Evolutionary conservation across 1,284 basidiomycete genomes (phyloP), one percentile per base, ranked within the genome.

Genomic region (Trichosporon ovoides): DNA sequence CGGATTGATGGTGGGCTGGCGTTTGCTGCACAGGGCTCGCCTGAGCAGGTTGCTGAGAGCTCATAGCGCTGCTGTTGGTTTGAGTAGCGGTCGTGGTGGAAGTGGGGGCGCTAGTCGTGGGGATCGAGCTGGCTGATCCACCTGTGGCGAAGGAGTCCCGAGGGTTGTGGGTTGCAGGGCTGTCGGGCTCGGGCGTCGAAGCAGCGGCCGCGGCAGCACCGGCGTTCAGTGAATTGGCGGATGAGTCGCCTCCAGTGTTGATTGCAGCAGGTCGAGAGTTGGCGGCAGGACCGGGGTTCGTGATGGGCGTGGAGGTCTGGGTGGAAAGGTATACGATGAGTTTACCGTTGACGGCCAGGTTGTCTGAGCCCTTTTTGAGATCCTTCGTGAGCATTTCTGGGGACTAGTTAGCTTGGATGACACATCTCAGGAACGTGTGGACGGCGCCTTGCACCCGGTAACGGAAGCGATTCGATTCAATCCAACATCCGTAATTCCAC

Each of bases 361-460:
- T 89, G 75, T 92, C 91, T 68, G 87, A 89, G 14, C 88, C 88
- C 81, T 89, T 89, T 68, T 88, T 87, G 60, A 94, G 80, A 70
- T 92, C 90, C 65, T 84, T 81, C 11, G 87, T 89, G 60, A 91
- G 82, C 76, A 87, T 85, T 68, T 87, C 89, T 89, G 71, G 16
- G 38, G 12, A 10, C 38, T 40, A 37, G 55, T 60, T 31, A 56
- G 53, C n/a, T 53, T 20, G 14, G 43, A 46, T 46, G 43, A 48
- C 43, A 48, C 43, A 48, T 48, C 28, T 9, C 28, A 31, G 28
- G 28, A 31, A 31, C 28, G 5, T 4, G 5, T 4, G 28, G 43
- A 9, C n/a, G 43, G 22, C 10, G 3, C 6, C 22, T 48, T 16
- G 43, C 22, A n/a, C n/a, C 43, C 43, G 43, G 13, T 12, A 28